These are phyloP conservation scores for Clavulina sp. DNA, from an alignment of 768 basidiomycete species.

Conservation along the genomic window DNA sequence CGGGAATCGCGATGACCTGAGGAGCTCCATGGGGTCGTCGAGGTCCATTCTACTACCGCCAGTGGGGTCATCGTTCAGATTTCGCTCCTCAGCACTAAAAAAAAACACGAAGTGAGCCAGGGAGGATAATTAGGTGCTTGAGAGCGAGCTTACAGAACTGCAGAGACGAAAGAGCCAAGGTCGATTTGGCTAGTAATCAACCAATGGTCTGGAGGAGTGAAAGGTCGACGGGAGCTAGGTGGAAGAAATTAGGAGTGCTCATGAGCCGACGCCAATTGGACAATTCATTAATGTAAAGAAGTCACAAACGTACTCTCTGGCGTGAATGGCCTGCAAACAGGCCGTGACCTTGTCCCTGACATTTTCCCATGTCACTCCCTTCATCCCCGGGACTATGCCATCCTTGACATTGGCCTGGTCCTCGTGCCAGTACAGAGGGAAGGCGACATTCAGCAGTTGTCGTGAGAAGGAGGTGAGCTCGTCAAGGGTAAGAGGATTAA, in stretches of 20 bases:
- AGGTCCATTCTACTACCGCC: constrained; percentile 10
- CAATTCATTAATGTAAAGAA: neutral
- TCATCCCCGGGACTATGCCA: constrained; percentile 25
- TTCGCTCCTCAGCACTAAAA: constrained; percentile 46
- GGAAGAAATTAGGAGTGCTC: neutral
- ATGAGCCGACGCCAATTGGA: neutral
- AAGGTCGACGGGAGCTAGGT: constrained; percentile 60
- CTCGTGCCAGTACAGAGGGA: constrained; percentile 53
- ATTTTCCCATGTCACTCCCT: constrained; percentile 45
- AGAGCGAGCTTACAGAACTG: constrained; percentile 47
- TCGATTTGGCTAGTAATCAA: constrained; percentile 42
- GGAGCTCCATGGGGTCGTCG: constrained; percentile 7
- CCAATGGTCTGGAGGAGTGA: constrained; percentile 78
- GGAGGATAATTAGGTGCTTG: neutral
- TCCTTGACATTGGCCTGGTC: constrained; percentile 28
- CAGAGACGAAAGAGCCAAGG: constrained; percentile 60
- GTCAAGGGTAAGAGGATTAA: constrained; percentile 63
- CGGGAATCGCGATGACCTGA: no score
- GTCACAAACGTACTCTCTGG: constrained; percentile 81
- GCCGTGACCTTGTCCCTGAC: constrained; percentile 59
- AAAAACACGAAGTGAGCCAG: neutral
- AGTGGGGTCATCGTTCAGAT: constrained; percentile 14
- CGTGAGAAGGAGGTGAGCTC: constrained; percentile 61
- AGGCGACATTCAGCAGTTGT: constrained; percentile 72
- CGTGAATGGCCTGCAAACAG: constrained; percentile 67